Evolutionary conservation across 2,329 filamentous ascomycete genomes (phyloP), one percentile per base, ranked within the genome.

Genomic region (Clonostachys rhizophaga): DNA sequence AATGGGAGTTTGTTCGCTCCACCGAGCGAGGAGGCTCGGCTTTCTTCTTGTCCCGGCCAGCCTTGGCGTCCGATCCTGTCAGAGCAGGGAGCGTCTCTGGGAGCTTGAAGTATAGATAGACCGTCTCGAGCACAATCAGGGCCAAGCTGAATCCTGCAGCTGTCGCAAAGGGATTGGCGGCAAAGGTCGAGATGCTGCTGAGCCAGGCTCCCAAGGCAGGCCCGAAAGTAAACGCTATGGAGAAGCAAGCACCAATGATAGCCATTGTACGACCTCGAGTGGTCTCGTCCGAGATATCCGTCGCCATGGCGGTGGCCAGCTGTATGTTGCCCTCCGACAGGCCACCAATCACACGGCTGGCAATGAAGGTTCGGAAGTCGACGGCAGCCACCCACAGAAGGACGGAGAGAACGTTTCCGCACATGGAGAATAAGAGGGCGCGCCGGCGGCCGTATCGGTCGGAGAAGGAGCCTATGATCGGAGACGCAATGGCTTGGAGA

Each of bases 311-410:
- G 52, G 92, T 94, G 5, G 94, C 92, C 13, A 99, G 77, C 71
- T 99, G 94, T 4, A 99, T 89, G 58, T 99, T 99, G 52, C 94
- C 94, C 71, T 99, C 94, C 48, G 91, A 96, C 54, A 99, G 69
- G 0, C 94, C 94, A 20, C 94, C 94, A 1, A 99, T 89, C 3
- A 99, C 71, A 44, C 94, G 84, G 56, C 90, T 95, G n/a, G 91
- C 88, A 33, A 99, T 77, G 62, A 99, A 99, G 3, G 92, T 97
- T 40, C 91, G 83, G 70, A 99, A 99, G 69, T 97, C 92, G 46
- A 89, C 87, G 1, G 94, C 94, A 41, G 86, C 81, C 9, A 96
- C 90, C 94, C 94, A 99, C 12, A 99, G 81, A 30, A 95, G 83
- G 9, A 99, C 94, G 18, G 89, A 95, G 45, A 95, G 70, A 45